Evolutionary conservation across 176 grass and related monocot species (phyloP).

Genomic region (maize (Zea mays)): Zm-B73-REFERENCE-NAM-5.0 NC_050098.1:201646501-201647000

Average conservation of each 20-base stretch:
- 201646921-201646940: slow-evolving; percentile 95
- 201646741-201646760: slow-evolving; percentile 65
- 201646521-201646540: slow-evolving; percentile 66
- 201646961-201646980: slow-evolving; percentile 80
- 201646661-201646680: slow-evolving; percentile 96
- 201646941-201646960: slow-evolving; percentile 96
- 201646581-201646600: slow-evolving; percentile 70
- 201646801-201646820: slow-evolving; percentile 72
- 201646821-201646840: slow-evolving; percentile 72
- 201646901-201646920: slow-evolving; percentile 84
- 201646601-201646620: slow-evolving; percentile 81
- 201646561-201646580: slow-evolving; percentile 76
- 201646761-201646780: slow-evolving; percentile 72
- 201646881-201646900: slow-evolving; percentile 69
- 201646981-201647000: slow-evolving; percentile 83
- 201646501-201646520: slow-evolving; percentile 59
- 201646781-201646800: slow-evolving; percentile 98
- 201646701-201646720: slow-evolving; percentile 85
- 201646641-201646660: slow-evolving; percentile 87
- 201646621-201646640: slow-evolving; percentile 82
- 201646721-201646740: slow-evolving; percentile 86
- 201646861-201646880: slow-evolving; percentile 91
- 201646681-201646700: slow-evolving; percentile 85
- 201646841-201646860: slow-evolving; percentile 55
- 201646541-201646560: slow-evolving; percentile 72